Evolutionary conservation across 805 yeast genomes (phyloP).

Genomic region (Kodamaea nitidulidarum): DNA sequence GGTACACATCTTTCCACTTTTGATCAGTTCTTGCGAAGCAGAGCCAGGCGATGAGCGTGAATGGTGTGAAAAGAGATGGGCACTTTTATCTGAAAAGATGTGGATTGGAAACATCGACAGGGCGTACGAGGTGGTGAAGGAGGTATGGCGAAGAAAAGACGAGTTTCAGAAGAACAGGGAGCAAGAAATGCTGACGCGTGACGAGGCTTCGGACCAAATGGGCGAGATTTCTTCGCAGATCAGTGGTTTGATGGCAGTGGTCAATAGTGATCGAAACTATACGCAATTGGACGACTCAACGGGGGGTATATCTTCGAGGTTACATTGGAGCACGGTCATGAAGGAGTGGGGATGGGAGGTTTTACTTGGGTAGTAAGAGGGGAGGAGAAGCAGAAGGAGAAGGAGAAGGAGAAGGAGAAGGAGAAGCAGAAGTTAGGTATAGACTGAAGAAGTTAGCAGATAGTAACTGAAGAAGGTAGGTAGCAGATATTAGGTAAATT

Average conservation of each 20-base stretch:
- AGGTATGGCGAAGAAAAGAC: slow-evolving; percentile 67
- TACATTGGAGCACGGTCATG: slow-evolving; percentile 70
- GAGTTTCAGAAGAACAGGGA: slow-evolving; percentile 27
- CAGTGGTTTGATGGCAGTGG: slow-evolving; percentile 40
- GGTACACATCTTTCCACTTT: slow-evolving; percentile 61
- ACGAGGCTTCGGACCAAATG: slow-evolving; percentile 17
- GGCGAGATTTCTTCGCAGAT: slow-evolving; percentile 29
- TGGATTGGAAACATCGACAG: slow-evolving; percentile 67
- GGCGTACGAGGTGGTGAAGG: slow-evolving; percentile 64
- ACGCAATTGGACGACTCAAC: slow-evolving; percentile 29
- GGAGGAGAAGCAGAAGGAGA: neutral
- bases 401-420: too few relatives aligned
- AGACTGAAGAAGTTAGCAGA: too few relatives aligned
- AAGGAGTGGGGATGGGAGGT: slow-evolving; percentile 78
- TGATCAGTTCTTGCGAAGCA: slow-evolving; percentile 66
- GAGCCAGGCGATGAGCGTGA: slow-evolving; percentile 52
- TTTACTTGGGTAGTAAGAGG: slow-evolving; percentile 38
- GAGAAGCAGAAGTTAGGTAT: too few relatives aligned
- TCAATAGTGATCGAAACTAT: slow-evolving; percentile 26
- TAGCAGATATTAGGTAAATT: too few relatives aligned
- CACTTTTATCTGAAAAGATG: slow-evolving; percentile 45
- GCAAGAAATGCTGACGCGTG: slow-evolving; percentile 16
- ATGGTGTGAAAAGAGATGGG: slow-evolving; percentile 62
- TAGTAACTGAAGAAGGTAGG: too few relatives aligned
- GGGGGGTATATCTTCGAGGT: slow-evolving; percentile 44